Evolutionary conservation across 768 basidiomycete genomes (phyloP), one percentile per base, ranked within the genome.

Genomic region (Leccinum imitatum): DNA sequence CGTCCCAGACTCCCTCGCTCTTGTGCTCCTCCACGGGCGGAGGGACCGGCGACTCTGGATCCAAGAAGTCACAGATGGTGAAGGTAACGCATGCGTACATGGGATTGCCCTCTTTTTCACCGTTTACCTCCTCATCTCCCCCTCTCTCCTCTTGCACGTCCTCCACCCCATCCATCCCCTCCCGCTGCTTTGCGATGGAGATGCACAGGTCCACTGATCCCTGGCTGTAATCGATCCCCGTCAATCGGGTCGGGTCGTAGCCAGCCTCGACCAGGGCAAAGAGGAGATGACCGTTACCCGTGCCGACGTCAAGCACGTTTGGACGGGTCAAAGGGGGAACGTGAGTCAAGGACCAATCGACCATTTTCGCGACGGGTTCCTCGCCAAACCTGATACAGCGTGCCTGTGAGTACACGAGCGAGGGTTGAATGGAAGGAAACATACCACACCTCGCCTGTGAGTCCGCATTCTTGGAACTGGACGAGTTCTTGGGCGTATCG

Each of bases 401-500:
- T 17, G 37, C n/a, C 25, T 54, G 51, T 21, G 50, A 35, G 10
- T 6, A 37, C 37, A 37, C 37, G 4, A 23, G 2, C 25, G 25
- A 14, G n/a, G 21, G 6, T 11, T 1, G 13, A 17, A 54, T 25
- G n/a, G 14, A 6, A 6, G 31, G 6, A 8, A 3, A 71, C 82
- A 57, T 62, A 91, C 92, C 92, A 94, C 25, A 91, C 79, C 73
- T 94, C 92, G 37, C 92, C 92, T 71, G 92, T 90, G 68, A 93
- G 90, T 19, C 89, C 87, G 31, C 85, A 84, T 54, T 91, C 92
- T 31, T 84, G 76, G 61, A 91, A 93, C 67, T 90, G 89, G 39
- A 69, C 71, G 33, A 93, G 73, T 67, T 94, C 92, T 46, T 80
- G 78, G 41, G 84, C 77, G 71, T 93, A 94, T 8, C 90, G 86